Percentiles rank a stretch among this genome's conserved stretches.
Conservation (phyloP, 345 rosid species). For the Eutrema heterophyllum region DNA sequence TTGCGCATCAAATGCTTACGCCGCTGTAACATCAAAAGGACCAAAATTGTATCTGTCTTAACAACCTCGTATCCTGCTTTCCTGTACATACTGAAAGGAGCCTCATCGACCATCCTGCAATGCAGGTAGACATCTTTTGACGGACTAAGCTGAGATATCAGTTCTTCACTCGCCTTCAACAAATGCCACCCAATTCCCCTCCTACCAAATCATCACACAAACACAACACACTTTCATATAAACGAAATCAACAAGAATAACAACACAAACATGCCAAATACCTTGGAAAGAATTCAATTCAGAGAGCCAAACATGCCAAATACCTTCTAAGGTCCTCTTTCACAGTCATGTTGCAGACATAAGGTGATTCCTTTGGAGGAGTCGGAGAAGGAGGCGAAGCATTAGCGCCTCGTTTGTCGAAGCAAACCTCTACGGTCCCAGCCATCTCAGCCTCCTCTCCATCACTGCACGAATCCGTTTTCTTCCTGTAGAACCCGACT, state of each 20-base stretch:
- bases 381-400: conserved; percentile 75
- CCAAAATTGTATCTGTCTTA: conserved; percentile 61
- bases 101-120: conserved; percentile 85
- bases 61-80: conserved; percentile 80
- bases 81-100: conserved; percentile 79
- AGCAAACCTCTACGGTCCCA: conserved; percentile 87
- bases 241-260: not conserved
- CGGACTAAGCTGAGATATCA: conserved; percentile 57
- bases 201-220: conserved; percentile 44
- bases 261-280: not conserved
- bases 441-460: conserved; percentile 52
- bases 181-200: conserved; percentile 92
- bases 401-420: conserved; percentile 66
- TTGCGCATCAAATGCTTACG: conserved; percentile 96
- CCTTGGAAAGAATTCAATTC: not conserved
- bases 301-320: not conserved
- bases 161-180: conserved; percentile 82
- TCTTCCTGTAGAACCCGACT: conserved; percentile 55
- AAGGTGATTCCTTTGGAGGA: conserved; percentile 75
- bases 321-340: conserved; percentile 72
- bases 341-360: conserved; percentile 87
- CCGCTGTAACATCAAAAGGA: conserved; percentile 70
- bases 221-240: not conserved
- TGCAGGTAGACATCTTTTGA: conserved; percentile 73
- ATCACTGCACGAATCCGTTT: conserved; percentile 4